Conservation (phyloP, 768 basidiomycete genomes). For the Ephemerocybe angulata region DNA sequence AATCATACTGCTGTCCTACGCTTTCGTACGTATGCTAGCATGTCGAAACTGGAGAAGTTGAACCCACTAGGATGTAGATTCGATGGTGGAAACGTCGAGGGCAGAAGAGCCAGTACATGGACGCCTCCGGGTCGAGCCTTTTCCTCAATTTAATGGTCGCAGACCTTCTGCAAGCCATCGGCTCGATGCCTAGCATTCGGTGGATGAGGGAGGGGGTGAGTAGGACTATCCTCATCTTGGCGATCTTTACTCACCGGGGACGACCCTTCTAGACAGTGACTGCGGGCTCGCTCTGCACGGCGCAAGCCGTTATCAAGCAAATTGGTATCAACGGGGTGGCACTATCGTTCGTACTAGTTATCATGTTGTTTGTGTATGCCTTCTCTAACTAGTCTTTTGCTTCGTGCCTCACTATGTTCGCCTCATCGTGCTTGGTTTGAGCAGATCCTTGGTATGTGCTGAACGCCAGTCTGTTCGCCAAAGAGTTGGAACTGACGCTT, state of each 20-base stretch:
- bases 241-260: not conserved
- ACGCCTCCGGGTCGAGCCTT: conserved; percentile 34
- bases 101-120: conserved; percentile 11
- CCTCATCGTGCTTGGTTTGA: conserved; percentile 14
- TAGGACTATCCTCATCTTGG: not conserved
- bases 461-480: conserved; percentile 12
- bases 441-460: conserved; percentile 22
- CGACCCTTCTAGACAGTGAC: conserved; percentile 22
- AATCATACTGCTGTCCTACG: conserved; percentile 20
- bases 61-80: no score
- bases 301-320: conserved; percentile 46
- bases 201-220: conserved; percentile 39
- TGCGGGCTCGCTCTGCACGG: conserved; percentile 38
- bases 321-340: conserved; percentile 47
- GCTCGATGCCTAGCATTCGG: conserved; percentile 39
- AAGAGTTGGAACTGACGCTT: not conserved
- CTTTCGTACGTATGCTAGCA: conserved; percentile 22
- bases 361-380: not conserved
- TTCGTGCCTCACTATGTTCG: conserved; percentile 9
- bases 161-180: conserved; percentile 44
- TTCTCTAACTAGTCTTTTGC: conserved; percentile 22
- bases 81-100: conserved; percentile 17
- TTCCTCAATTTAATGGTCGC: conserved; percentile 47
- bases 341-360: conserved; percentile 29
- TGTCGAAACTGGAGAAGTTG: no score